phyloP scores from a whole-genome alignment of 495 filamentous ascomycete species.

The Letharia lupina region DNA sequence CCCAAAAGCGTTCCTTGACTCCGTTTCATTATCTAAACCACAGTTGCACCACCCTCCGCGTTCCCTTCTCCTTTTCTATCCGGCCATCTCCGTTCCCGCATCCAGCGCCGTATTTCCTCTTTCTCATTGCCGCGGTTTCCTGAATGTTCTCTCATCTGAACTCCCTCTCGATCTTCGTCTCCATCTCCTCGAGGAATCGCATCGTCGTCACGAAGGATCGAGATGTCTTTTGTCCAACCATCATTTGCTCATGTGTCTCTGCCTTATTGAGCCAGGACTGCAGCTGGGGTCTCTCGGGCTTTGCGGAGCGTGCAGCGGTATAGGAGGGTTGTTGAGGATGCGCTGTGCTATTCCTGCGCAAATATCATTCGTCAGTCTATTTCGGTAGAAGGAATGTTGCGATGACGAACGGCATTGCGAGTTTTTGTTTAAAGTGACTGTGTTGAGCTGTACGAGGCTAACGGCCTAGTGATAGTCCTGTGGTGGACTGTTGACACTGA shows the following conservation, averaged over 20 bases:
- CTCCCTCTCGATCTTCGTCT: neutral
- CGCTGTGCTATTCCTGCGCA: neutral
- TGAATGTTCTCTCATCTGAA: neutral
- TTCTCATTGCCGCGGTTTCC: neutral
- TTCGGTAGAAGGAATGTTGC: neutral
- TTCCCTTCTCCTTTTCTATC: neutral
- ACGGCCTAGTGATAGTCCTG: neutral
- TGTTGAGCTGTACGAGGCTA: neutral
- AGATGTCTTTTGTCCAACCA: neutral
- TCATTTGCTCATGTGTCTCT: conserved; percentile 8
- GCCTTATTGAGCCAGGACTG: conserved; percentile 11
- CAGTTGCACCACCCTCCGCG: no score
- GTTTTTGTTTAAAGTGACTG: neutral
- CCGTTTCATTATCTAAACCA: no score
- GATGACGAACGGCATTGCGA: neutral
- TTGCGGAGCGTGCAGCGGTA: neutral
- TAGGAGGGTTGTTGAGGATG: neutral
- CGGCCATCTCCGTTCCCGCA: neutral
- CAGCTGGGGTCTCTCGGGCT: neutral
- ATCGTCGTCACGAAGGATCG: neutral
- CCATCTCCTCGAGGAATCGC: neutral
- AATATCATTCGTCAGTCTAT: neutral
- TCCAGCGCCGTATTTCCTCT: neutral
- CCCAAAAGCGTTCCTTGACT: no score
- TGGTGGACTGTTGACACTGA: neutral